Conservation (phyloP, 352 stramenopile species). For the Globisporangium radiosum region DNA sequence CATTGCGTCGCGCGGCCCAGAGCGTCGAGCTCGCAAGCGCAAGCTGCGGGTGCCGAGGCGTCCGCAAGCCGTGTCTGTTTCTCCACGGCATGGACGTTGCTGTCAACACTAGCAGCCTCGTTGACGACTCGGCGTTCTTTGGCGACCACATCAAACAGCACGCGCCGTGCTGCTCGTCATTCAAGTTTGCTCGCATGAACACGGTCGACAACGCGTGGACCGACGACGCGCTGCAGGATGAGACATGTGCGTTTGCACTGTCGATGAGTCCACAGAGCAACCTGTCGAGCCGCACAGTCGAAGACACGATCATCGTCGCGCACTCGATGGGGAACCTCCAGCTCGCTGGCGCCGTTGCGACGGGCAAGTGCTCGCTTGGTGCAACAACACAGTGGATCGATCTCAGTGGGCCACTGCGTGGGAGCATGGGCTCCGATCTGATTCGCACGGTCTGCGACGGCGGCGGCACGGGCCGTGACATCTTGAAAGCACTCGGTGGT, state of each 20-base stretch:
- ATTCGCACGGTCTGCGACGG: constrained; percentile 27
- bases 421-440: constrained; percentile 44
- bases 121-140: constrained; percentile 27
- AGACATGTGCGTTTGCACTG: constrained; percentile 27
- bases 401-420: constrained; percentile 31
- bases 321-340: constrained; percentile 68
- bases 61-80: constrained; percentile 41
- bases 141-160: constrained; percentile 40
- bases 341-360: constrained; percentile 26
- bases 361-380: constrained; percentile 12
- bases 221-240: constrained; percentile 28
- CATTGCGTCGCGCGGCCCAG: constrained; percentile 12
- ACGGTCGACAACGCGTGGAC: constrained; percentile 45
- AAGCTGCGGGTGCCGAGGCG: constrained; percentile 32
- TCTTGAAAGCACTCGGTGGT: constrained; percentile 26
- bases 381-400: constrained; percentile 29
- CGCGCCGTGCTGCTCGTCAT: constrained; percentile 52
- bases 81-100: constrained; percentile 35
- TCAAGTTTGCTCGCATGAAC: constrained; percentile 40
- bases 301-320: constrained; percentile 54
- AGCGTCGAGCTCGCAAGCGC: constrained; percentile 14
- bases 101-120: not conserved
- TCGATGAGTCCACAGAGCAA: constrained; percentile 32
- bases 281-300: constrained; percentile 25
- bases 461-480: constrained; percentile 12